Evolutionary conservation across 768 basidiomycete species (phyloP), one percentile per base, ranked within the genome.

Genomic region (Boletus huronensis): DNA sequence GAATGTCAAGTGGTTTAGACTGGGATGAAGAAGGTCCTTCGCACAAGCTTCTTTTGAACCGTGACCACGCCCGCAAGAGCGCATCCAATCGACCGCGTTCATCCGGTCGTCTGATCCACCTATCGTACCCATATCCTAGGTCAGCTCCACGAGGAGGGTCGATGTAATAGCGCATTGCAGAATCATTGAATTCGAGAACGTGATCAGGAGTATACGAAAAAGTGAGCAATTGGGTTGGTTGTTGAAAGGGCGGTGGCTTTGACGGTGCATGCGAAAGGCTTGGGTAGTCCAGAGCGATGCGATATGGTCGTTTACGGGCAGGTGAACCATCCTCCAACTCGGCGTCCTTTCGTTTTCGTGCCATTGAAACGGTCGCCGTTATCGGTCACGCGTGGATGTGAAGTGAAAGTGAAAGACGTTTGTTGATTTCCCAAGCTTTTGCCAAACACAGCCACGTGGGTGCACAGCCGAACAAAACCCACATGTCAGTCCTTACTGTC

Each of bases 121-220:
- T 76, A 11, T 89, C 83, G 67, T 88, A 93, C 1, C 87, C 88
- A 69, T 84, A 79, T 1, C 76, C 72, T 2, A 94, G 78, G 58
- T 88, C 79, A 0, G 87, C 88, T 7, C 78, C 75, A 6, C 60
- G 69, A 3, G 89, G 91, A 10, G 90, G 89, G 44, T 81, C 76
- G 42, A 83, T 75, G 59, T 82, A 90, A 67, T 88, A 91, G 46
- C 84, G 79, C 74, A 92, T 60, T 0, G 88, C 84, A 17, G 84
- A 79, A 65, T 93, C 77, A 19, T 77, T 78, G 68, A 90, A 90
- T 54, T 82, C 77, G 26, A 87, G 79, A 14, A 70, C 72, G 48
- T 80, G 82, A 8, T 69, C 69, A 14, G 82, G 72, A 16, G 79
- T 79, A 62, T 89, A 89, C 8, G 89, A 91, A 69, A 90, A 92